phyloP scores from a whole-genome alignment of 2,329 filamentous ascomycete genomes.

The Calonectria ilicicola region DNA sequence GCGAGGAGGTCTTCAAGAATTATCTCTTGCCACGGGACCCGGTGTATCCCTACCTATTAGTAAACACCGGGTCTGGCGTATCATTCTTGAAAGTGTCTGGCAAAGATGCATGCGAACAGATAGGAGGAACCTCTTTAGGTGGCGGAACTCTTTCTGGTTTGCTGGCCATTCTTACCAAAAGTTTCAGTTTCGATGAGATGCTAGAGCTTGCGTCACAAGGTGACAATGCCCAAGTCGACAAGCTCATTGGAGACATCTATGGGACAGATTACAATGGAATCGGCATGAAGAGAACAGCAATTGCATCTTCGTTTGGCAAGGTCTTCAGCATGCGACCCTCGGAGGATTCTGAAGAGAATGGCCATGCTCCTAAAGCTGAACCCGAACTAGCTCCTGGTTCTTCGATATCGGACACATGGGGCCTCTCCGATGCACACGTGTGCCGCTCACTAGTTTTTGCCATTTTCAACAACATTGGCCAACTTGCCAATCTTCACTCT shows the following conservation, averaged over 20 bases:
- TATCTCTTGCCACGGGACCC: constrained; percentile 82
- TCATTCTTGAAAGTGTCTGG: constrained; percentile 97
- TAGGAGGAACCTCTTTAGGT: constrained; percentile 93
- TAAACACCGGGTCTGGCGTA: constrained; percentile 98
- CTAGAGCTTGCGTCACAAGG: constrained; percentile 89
- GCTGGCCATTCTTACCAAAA: constrained; percentile 90
- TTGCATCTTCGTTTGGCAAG: constrained; percentile 96
- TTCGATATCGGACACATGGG: neutral
- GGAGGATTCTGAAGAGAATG: constrained; percentile 82
- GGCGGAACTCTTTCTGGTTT: constrained; percentile 98
- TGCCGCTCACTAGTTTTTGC: constrained; percentile 95
- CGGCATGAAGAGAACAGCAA: constrained; percentile 93
- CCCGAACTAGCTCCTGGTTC: neutral
- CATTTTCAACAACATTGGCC: constrained; percentile 97
- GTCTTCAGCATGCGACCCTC: constrained; percentile 93
- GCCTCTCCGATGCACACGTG: constrained; percentile 83
- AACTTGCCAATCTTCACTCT: constrained; percentile 97
- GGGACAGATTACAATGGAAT: constrained; percentile 97
- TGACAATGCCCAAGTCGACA: constrained; percentile 93
- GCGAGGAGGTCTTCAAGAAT: constrained; percentile 89
- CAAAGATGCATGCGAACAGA: constrained; percentile 85
- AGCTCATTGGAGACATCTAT: constrained; percentile 99
- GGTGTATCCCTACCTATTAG: constrained; percentile 95
- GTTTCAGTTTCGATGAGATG: constrained; percentile 96
- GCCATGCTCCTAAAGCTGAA: constrained; percentile 67